Percentiles rank a stretch among this genome's conserved stretches.
phyloP scores from a whole-genome alignment of 148 eudicot genomes.

The Beta vulgaris region DNA sequence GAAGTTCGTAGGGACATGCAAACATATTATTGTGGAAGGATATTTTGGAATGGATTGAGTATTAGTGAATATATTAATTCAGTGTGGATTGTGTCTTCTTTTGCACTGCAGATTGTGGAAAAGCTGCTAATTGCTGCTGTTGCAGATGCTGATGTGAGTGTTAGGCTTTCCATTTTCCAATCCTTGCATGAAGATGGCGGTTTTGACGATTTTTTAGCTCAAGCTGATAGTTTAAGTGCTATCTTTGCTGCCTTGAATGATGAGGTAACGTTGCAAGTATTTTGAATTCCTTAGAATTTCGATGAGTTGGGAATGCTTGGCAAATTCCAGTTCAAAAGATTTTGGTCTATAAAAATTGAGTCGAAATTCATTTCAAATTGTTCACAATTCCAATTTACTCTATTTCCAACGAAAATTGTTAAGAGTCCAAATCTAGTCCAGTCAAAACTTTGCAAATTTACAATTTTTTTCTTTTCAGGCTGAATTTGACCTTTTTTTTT shows the following conservation, averaged over 20 bases:
- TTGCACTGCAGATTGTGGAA: constrained; percentile 66
- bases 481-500: too few species aligned
- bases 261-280: constrained; percentile 49
- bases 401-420: too few species aligned
- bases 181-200: constrained; percentile 75
- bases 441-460: too few species aligned
- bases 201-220: constrained; percentile 89
- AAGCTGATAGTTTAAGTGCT: constrained; percentile 92
- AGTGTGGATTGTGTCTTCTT: not conserved
- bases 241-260: constrained; percentile 95
- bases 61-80: not conserved
- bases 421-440: too few species aligned
- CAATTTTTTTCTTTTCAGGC: too few species aligned
- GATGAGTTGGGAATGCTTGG: too few species aligned
- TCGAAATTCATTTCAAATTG: too few species aligned
- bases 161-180: constrained; percentile 75
- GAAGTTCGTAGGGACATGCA: too few species aligned
- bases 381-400: too few species aligned
- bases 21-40: not conserved
- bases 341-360: too few species aligned
- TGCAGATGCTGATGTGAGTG: constrained; percentile 95
- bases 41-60: not conserved
- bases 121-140: constrained; percentile 92
- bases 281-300: not conserved
- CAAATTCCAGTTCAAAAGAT: too few species aligned